These are phyloP conservation scores for Magnolia kwangsiensis DNA, from an alignment of 164 flowering plant genomes.

Conservation along the genomic window DNA sequence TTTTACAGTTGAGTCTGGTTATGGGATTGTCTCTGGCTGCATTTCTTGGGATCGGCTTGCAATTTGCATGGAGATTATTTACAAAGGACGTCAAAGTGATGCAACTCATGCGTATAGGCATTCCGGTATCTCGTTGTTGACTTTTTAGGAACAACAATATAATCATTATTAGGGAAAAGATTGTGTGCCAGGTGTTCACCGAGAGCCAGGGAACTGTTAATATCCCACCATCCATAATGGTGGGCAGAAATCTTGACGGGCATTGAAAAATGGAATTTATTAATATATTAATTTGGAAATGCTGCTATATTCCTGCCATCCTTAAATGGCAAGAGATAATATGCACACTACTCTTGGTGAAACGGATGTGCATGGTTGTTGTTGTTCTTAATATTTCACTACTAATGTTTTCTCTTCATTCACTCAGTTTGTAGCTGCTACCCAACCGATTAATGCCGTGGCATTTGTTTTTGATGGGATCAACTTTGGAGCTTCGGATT, in stretches of 20 bases:
- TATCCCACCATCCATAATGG: not conserved
- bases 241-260: not conserved
- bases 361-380: too few relatives aligned
- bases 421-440: slow-evolving; percentile 76
- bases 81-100: slow-evolving; percentile 57
- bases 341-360: not conserved
- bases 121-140: slow-evolving; percentile 53
- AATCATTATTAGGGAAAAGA: not conserved
- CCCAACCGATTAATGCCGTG: slow-evolving; percentile 80
- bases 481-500: slow-evolving; percentile 91
- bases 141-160: not conserved
- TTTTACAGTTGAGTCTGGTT: slow-evolving; percentile 67
- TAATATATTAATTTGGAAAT: not conserved
- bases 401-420: slow-evolving; percentile 5
- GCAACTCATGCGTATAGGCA: slow-evolving; percentile 49
- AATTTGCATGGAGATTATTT: slow-evolving; percentile 58
- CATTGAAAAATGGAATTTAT: not conserved
- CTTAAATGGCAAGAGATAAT: not conserved
- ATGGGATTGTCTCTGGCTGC: slow-evolving; percentile 58
- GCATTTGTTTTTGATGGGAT: slow-evolving; percentile 89
- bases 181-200: not conserved
- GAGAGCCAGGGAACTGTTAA: not conserved
- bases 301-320: not conserved
- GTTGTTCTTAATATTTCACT: not conserved
- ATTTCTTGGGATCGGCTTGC: slow-evolving; percentile 62